These are phyloP conservation scores for Podospora pseudoanserina DNA, from an alignment of 495 filamentous ascomycete species.

Conservation along the genomic window DNA sequence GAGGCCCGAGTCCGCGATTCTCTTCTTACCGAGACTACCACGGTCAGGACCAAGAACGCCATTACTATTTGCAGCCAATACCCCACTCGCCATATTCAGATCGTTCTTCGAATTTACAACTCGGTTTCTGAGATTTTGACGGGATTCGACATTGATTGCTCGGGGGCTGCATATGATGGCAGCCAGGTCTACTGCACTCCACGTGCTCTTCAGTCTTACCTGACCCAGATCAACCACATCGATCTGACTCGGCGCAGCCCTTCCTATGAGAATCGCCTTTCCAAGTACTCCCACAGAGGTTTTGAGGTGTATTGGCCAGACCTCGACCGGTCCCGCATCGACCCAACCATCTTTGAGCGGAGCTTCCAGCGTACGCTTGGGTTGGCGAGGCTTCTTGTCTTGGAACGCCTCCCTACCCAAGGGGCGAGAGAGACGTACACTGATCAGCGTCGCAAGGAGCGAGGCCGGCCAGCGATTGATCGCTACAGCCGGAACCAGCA, in stretches of 20 bases:
- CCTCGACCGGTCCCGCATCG: slow-evolving; percentile 66
- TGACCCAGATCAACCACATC: slow-evolving; percentile 75
- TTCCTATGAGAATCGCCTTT: slow-evolving; percentile 82
- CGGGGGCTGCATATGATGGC: slow-evolving; percentile 75
- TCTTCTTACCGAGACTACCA: slow-evolving; percentile 71
- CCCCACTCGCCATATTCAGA: slow-evolving; percentile 74
- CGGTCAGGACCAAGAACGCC: slow-evolving; percentile 75
- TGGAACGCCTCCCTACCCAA: slow-evolving; percentile 68
- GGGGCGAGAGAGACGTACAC: slow-evolving; percentile 63
- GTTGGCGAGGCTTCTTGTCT: slow-evolving; percentile 73
- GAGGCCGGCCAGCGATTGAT: slow-evolving; percentile 54
- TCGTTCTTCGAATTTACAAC: slow-evolving; percentile 80
- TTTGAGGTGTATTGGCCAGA: slow-evolving; percentile 78
- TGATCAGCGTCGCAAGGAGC: slow-evolving; percentile 60
- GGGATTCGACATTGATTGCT: slow-evolving; percentile 82
- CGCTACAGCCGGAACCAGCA: slow-evolving; percentile 26
- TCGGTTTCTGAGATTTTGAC: slow-evolving; percentile 76
- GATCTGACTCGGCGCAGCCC: slow-evolving; percentile 75
- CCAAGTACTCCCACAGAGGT: slow-evolving; percentile 77
- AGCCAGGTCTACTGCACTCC: slow-evolving; percentile 69
- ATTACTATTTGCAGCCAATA: slow-evolving; percentile 80
- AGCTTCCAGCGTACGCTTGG: slow-evolving; percentile 70
- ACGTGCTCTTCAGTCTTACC: slow-evolving; percentile 65
- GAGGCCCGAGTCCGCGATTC: slow-evolving; percentile 65
- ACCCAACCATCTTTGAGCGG: slow-evolving; percentile 80